A percentile compares a stretch with the other conserved stretches of the same genome.
Evolutionary conservation across 345 rosid genomes (phyloP).

Genomic region (Acer negundo): DNA sequence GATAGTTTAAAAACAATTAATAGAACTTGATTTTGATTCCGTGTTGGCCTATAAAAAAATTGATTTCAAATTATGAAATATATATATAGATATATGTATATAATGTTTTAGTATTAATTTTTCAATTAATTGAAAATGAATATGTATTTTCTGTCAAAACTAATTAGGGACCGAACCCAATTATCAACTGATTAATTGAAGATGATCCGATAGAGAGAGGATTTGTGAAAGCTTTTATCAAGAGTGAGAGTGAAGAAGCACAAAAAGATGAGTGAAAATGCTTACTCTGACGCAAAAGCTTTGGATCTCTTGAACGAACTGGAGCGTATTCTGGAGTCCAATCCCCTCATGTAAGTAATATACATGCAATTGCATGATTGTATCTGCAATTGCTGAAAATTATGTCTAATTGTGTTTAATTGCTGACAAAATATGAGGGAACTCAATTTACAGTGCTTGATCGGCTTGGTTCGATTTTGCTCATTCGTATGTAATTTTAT

Average conservation of each 20-base stretch:
- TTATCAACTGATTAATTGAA: too few species aligned
- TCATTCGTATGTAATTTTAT: not conserved
- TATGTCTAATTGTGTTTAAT: not conserved
- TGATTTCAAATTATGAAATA: too few species aligned
- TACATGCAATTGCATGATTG: not conserved
- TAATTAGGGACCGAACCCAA: too few species aligned
- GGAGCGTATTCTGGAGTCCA: conserved; percentile 62
- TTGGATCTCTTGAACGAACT: conserved; percentile 50
- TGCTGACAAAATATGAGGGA: not conserved
- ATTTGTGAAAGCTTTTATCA: not conserved
- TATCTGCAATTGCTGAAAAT: not conserved
- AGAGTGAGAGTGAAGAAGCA: too few species aligned
- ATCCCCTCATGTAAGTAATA: conserved; percentile 69
- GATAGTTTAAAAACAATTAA: too few species aligned
- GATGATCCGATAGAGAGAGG: not conserved
- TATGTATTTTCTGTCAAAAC: too few species aligned
- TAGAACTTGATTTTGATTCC: too few species aligned
- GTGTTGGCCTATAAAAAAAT: too few species aligned
- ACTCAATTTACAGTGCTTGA: not conserved
- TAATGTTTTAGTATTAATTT: too few species aligned
- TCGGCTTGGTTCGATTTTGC: not conserved
- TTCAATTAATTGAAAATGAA: too few species aligned
- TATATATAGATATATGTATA: too few species aligned
- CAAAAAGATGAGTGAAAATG: conserved; percentile 35
- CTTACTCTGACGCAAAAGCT: conserved; percentile 25